phyloP scores from a whole-genome alignment of 805 yeast species.

The Spathaspora girioi region DNA sequence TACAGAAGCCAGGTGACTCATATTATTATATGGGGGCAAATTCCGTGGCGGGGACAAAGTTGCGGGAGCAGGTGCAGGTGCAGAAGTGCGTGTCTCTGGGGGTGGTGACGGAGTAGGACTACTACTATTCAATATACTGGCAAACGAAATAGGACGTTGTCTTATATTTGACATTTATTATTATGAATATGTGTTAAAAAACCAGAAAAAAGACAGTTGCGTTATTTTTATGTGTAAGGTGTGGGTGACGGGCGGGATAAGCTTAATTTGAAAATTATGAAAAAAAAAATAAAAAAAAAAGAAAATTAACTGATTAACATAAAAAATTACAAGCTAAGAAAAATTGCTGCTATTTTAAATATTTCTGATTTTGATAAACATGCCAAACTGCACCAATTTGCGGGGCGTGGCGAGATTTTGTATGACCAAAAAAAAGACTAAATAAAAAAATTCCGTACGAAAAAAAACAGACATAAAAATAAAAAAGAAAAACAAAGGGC shows the following conservation, averaged over 20 bases:
- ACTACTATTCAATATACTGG: background rate
- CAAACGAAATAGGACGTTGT: background rate
- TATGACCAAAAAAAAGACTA: background rate
- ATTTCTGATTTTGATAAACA: background rate
- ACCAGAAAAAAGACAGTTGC: background rate
- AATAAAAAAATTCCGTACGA: background rate
- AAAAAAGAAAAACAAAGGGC: background rate
- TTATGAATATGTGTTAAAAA: background rate
- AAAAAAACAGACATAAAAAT: background rate
- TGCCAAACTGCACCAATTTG: background rate
- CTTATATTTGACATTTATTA: background rate
- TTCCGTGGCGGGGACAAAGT: background rate
- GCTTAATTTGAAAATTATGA: slow-evolving; percentile 1
- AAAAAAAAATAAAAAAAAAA: background rate
- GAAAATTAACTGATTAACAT: background rate
- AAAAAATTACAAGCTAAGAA: background rate
- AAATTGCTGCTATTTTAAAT: background rate
- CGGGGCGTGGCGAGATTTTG: slow-evolving; percentile 1
- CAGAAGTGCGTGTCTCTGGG: background rate
- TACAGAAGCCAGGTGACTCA: background rate
- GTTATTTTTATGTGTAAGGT: background rate
- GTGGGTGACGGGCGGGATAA: background rate
- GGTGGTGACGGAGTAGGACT: background rate
- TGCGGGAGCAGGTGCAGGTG: no score
- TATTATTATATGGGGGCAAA: background rate